Conservation (phyloP, 768 basidiomycete species). For the Termitomyces heimii region DNA sequence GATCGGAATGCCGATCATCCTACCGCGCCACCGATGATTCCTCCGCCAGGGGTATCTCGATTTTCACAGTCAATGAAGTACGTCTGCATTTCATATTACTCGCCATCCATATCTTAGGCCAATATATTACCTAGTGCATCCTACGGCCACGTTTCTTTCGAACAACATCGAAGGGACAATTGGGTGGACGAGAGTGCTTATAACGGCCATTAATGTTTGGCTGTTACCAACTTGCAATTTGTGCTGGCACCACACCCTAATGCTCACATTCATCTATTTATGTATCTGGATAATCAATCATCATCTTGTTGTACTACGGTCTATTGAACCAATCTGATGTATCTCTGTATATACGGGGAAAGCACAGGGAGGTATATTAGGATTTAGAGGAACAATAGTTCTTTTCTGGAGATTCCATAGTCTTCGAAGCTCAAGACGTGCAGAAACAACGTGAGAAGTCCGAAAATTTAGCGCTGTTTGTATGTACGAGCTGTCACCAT, state of each 20-base stretch:
- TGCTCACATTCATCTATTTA: neutral
- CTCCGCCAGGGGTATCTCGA: constrained; percentile 8
- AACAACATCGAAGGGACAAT: constrained; percentile 23
- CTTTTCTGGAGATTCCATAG: neutral
- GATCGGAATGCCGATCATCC: constrained; percentile 16
- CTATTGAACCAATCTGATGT: neutral
- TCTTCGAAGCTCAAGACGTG: neutral
- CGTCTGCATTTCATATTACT: neutral
- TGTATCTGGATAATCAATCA: neutral
- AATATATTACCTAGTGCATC: neutral
- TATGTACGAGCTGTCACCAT: neutral
- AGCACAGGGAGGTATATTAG: neutral
- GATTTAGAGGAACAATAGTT: neutral
- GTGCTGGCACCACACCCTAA: neutral
- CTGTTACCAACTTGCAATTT: neutral
- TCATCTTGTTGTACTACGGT: neutral
- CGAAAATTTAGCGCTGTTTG: neutral
- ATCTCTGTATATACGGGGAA: neutral
- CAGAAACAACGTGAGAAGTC: neutral
- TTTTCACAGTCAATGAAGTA: constrained; percentile 15
- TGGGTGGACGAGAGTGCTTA: constrained; percentile 44
- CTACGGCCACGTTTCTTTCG: constrained; percentile 23
- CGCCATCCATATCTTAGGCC: neutral
- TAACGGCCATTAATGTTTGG: constrained; percentile 27
- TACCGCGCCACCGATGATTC: constrained; percentile 10